Evolutionary conservation across 1,284 basidiomycete species (phyloP), one percentile per base, ranked within the genome.

Genomic region (Malassezia brasiliensis): DNA sequence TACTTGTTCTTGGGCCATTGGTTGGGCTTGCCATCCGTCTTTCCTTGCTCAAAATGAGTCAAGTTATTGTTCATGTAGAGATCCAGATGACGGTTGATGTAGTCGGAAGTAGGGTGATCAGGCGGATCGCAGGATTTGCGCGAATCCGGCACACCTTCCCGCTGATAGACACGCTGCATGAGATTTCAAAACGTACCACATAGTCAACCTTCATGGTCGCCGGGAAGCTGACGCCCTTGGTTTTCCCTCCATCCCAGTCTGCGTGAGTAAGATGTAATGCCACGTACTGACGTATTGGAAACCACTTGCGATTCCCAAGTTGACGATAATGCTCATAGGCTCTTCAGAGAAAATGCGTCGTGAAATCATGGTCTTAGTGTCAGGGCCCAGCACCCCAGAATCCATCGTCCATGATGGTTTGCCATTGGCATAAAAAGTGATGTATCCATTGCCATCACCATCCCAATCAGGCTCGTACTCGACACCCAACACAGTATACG

Each of bases 121-220:
- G 59, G 42, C 0, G 71, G 71, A 48, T 72, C 66, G 53, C 71
- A 73, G 0, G 58, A 52, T 30, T 66, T 44, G 6, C 52, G 52
- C 37, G 59, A 56, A 7, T 53, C 12, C 36, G 64, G 63, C n/a
- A 57, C 60, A 46, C 64, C 67, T 1, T 54, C 45, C 42, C 56
- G 57, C 56, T 73, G 71, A 53, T 73, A 73, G 34, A 73, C 65
- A 65, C 59, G 45, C 48, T 53, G 25, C 11, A 38, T 39, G 28
- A 40, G 17, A 5, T 4, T 5, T 10, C 4, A 2, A 0, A 41
- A 40, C 47, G 25, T n/a, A 49, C 47, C 0, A 68, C 38, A 25
- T 68, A 65, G 37, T 68, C 64, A 34, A 68, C 22, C 25, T 67
- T 63, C 65, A 78, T 71, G 41, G 76, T 69, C 36, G 78, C 78